Evolutionary conservation across 2,329 filamentous ascomycete genomes (phyloP).

Genomic region (Aspergillus flavus): DNA sequence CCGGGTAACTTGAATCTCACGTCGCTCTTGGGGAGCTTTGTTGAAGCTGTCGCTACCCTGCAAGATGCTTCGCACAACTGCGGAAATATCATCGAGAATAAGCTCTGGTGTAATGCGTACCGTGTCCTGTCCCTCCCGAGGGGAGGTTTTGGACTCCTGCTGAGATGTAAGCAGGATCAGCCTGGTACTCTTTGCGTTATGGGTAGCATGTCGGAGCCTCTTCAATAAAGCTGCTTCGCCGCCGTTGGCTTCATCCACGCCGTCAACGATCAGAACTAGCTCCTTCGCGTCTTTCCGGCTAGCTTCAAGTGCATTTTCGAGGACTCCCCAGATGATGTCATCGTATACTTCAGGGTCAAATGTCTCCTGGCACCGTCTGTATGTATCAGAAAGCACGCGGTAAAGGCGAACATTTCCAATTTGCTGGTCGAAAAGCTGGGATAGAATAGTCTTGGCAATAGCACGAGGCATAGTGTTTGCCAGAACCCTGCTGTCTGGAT

Average conservation of each 20-base stretch:
- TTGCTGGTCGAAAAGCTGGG: constrained; percentile 41
- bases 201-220: constrained; percentile 27
- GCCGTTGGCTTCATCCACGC: constrained; percentile 38
- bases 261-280: constrained; percentile 43
- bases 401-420: constrained; percentile 45
- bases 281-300: constrained; percentile 35
- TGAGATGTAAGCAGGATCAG: constrained; percentile 36
- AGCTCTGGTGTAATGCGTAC: constrained; percentile 34
- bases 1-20: constrained; percentile 35
- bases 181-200: constrained; percentile 28
- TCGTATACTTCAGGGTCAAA: constrained; percentile 35
- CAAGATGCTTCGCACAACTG: constrained; percentile 35
- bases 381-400: constrained; percentile 36
- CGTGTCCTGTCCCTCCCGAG: constrained; percentile 10
- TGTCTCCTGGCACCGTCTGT: constrained; percentile 28
- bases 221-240: constrained; percentile 33
- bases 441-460: constrained; percentile 39
- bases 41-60: constrained; percentile 27
- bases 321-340: constrained; percentile 38
- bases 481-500: constrained; percentile 34
- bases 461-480: constrained; percentile 34
- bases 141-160: constrained; percentile 15
- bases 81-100: constrained; percentile 41
- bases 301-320: constrained; percentile 33
- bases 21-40: constrained; percentile 32